Percentiles rank a stretch among this genome's conserved stretches.
phyloP scores from a whole-genome alignment of 116 monocot species.

The Cymodocea nodosa region DNA sequence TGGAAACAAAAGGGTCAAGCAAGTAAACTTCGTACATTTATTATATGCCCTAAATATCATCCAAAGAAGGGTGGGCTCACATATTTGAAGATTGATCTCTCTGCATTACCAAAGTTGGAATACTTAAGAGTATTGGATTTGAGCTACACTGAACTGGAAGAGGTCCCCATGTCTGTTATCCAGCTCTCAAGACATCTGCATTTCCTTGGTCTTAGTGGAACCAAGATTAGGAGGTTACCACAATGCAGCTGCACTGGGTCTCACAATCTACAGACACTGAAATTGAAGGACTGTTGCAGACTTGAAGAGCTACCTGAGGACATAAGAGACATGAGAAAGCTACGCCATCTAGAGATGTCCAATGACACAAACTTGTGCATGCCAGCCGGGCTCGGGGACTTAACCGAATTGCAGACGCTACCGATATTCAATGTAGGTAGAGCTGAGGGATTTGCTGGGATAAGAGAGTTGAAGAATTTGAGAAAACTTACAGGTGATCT shows the following conservation, averaged over 20 bases:
- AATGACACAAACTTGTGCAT: constrained; percentile 14
- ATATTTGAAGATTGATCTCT: not conserved
- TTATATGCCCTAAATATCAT: not conserved
- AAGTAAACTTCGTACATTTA: not conserved
- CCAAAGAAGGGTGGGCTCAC: not conserved
- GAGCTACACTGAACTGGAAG: constrained; percentile 10
- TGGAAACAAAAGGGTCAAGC: not conserved
- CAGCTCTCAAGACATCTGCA: constrained; percentile 24
- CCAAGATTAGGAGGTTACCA: constrained; percentile 26
- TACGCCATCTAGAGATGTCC: constrained; percentile 24
- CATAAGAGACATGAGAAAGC: constrained; percentile 8
- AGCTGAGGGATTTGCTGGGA: constrained; percentile 8
- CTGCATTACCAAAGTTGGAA: constrained; percentile 1
- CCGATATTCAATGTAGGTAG: constrained; percentile 18
- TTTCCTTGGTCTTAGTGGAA: constrained; percentile 22
- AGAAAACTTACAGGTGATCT: constrained; percentile 25
- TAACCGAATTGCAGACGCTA: constrained; percentile 24
- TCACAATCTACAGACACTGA: constrained; percentile 31
- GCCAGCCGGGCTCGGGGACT: constrained; percentile 25
- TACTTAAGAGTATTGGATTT: constrained; percentile 27
- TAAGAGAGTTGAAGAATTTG: constrained; percentile 20
- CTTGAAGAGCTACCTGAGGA: constrained; percentile 19
- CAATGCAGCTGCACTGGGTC: constrained; percentile 18
- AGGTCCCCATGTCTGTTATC: constrained; percentile 16
- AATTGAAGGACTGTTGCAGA: constrained; percentile 12